Evolutionary conservation across 176 grass and related monocot genomes (phyloP), one percentile per base, ranked within the genome.

Genomic region (Musa schizocarpa): DNA sequence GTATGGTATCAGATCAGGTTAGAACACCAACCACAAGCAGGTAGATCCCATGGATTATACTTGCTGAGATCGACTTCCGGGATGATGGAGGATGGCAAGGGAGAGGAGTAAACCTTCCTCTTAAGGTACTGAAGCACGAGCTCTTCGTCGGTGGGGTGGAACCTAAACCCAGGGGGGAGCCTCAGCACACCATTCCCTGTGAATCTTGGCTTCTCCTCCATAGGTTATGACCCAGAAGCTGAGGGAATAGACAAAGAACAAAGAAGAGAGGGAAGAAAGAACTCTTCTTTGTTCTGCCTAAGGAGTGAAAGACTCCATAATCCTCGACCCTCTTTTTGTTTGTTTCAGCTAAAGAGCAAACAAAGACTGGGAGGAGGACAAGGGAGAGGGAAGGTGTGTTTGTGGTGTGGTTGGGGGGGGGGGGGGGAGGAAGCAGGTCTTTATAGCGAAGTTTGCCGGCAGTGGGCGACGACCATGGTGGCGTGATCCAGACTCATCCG

Each of bases 111-210:
- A 8, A 59, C 83, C 81, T 81, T 86, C 68, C 76, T 80, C 49
- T 86, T 54, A 27, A 96, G 92, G 81, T 96, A 96, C 75, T 88
- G 88, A 8, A 88, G 58, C 20, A 96, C 50, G 74, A 96, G 86
- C 81, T 96, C 92, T 78, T 81, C 79, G 49, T 96, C 92, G 0
- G 92, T 96, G 9, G 92, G 92, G 69, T 82, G 88, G 71, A 96
- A 96, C 50, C 92, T 74, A 57, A 96, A 96, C 34, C 92, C 92
- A 24, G 92, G 92, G 0, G 92, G 92, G 67, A 96, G 75, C 49
- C 78, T 84, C 49, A 67, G 64, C 5, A 74, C 76, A 48, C 57
- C 57, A 62, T 21, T 0, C 34, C 34, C 29, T 3, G 29, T 29
- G 29, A 3, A 29, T 29, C 29, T 43, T 43, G 34, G 34, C 34